Conservation (phyloP, 257 asterid species). For the Jasminum sambac region DNA sequence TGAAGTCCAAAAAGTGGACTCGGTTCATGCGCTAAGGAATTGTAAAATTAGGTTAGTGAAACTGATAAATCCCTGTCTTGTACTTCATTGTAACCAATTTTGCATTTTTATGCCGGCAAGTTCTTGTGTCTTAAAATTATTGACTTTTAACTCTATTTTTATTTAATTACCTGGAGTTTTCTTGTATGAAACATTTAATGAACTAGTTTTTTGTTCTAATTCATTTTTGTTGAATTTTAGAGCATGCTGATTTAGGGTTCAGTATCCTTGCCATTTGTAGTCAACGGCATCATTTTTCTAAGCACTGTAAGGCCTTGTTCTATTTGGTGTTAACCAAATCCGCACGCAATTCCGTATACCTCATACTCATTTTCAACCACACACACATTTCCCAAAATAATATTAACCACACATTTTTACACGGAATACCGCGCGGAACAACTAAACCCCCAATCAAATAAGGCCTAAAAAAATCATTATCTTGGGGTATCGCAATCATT, state of each 20-base stretch:
- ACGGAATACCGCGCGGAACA: too few species aligned
- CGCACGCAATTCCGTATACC: too few species aligned
- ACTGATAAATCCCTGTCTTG: neutral
- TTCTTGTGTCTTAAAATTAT: neutral
- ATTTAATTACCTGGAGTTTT: neutral
- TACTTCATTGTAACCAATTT: neutral
- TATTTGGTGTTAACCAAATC: too few species aligned
- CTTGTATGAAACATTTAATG: neutral
- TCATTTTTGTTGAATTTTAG: too few species aligned
- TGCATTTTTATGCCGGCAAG: neutral
- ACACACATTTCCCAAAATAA: too few species aligned
- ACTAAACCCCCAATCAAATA: too few species aligned
- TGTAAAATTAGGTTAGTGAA: neutral
- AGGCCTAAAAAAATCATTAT: too few species aligned
- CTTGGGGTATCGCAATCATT: neutral
- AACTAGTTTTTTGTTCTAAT: neutral
- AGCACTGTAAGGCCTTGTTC: too few species aligned
- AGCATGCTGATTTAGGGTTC: neutral
- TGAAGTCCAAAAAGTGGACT: neutral
- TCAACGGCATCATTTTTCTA: neutral
- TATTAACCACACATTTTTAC: too few species aligned
- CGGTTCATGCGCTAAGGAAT: neutral
- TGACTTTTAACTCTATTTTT: neutral
- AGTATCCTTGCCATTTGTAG: neutral
- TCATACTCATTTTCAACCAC: too few species aligned